A percentile compares a stretch with the other conserved stretches of the same genome.
These are phyloP conservation scores for Beauveria caledonica DNA, from an alignment of 2,329 filamentous ascomycete species.

Conservation along the genomic window DNA sequence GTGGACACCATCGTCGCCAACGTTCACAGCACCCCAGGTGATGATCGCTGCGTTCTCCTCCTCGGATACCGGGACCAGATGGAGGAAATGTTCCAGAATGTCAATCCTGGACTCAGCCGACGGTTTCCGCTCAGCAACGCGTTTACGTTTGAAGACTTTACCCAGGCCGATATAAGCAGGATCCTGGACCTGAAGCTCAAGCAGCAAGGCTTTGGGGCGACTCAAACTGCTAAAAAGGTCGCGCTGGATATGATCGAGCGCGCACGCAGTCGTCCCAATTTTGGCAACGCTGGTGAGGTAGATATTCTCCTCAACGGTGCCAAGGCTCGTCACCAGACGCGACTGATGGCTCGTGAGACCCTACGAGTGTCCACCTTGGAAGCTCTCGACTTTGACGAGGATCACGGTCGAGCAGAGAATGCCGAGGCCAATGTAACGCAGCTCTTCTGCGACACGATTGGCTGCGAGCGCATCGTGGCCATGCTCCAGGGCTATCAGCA, in stretches of 20 bases:
- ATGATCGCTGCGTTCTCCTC: slow-evolving; percentile 64
- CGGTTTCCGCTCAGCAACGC: slow-evolving; percentile 56
- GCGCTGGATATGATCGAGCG: slow-evolving; percentile 53
- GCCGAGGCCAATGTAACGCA: slow-evolving; percentile 34
- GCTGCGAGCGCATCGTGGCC: slow-evolving; percentile 45
- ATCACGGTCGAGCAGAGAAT: slow-evolving; percentile 41
- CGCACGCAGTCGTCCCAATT: slow-evolving; percentile 56
- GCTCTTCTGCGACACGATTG: slow-evolving; percentile 52
- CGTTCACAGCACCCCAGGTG: slow-evolving; percentile 59
- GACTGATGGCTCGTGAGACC: slow-evolving; percentile 17
- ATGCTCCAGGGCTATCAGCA: slow-evolving; percentile 48
- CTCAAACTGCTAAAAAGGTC: slow-evolving; percentile 40
- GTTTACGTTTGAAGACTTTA: slow-evolving; percentile 64
- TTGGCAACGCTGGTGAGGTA: slow-evolving; percentile 68
- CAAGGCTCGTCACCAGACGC: slow-evolving; percentile 33
- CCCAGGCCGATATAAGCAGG: slow-evolving; percentile 42
- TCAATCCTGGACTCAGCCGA: slow-evolving; percentile 60
- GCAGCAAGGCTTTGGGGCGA: slow-evolving; percentile 43
- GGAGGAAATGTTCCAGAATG: slow-evolving; percentile 62
- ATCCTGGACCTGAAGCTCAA: slow-evolving; percentile 60
- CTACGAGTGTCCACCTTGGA: slow-evolving; percentile 57
- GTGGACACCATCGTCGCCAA: slow-evolving; percentile 69
- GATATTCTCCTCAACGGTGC: slow-evolving; percentile 55
- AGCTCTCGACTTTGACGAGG: slow-evolving; percentile 62
- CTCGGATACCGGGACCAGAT: slow-evolving; percentile 64